phyloP scores from a whole-genome alignment of 2,329 filamentous ascomycete genomes.

The Bertia moriformis region DNA sequence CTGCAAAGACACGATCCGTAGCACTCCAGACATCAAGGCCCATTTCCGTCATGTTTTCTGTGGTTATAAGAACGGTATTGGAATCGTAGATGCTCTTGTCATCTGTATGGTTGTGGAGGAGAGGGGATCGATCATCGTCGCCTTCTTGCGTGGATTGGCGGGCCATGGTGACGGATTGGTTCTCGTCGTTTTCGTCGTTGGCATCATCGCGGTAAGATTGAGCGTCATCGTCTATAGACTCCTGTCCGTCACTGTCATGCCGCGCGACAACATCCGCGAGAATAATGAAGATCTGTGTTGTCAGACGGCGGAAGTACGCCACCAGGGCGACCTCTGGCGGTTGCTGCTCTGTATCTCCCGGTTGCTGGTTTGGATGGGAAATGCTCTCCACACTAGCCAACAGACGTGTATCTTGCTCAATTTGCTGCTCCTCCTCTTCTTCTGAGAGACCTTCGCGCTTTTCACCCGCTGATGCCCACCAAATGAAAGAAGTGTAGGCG shows the following conservation, averaged over 20 bases:
- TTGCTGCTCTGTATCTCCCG: constrained; percentile 13
- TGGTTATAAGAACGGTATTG: constrained; percentile 16
- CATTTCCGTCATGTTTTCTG: constrained; percentile 28
- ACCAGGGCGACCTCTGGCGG: constrained; percentile 28
- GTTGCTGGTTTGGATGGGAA: constrained; percentile 10
- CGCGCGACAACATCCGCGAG: constrained; percentile 23
- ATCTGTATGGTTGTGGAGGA: background rate
- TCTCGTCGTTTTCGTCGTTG: background rate
- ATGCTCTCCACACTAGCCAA: constrained; percentile 18
- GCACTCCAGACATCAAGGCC: constrained; percentile 31
- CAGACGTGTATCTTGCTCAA: constrained; percentile 24
- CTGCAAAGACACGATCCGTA: constrained; percentile 25
- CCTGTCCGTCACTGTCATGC: constrained; percentile 13
- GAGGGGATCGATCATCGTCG: background rate
- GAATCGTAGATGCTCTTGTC: background rate
- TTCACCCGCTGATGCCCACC: constrained; percentile 55
- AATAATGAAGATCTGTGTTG: constrained; percentile 25
- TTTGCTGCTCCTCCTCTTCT: constrained; percentile 31
- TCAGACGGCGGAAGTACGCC: constrained; percentile 30
- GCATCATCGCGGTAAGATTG: background rate
- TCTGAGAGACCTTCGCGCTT: constrained; percentile 34
- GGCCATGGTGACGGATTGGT: background rate
- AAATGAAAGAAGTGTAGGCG: constrained; percentile 49
- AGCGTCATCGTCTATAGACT: constrained; percentile 2
- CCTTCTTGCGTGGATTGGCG: background rate